Evolutionary conservation across 2,329 filamentous ascomycete genomes (phyloP).

Genomic region (Penicillium olsonii): DNA sequence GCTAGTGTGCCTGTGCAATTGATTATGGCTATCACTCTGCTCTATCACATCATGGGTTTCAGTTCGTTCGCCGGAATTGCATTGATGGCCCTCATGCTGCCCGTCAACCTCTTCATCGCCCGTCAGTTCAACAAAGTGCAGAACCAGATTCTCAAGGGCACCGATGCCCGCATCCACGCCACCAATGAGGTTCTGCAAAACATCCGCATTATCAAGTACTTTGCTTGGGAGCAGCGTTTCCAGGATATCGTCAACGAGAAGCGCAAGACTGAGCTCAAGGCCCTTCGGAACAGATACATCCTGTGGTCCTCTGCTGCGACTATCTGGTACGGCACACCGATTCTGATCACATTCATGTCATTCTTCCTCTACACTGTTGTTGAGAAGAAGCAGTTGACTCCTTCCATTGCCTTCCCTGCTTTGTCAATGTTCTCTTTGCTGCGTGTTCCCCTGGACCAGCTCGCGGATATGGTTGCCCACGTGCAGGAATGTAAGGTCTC

Average conservation of each 20-base stretch:
- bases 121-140: conserved; percentile 82
- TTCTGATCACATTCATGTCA: conserved; percentile 93
- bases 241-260: conserved; percentile 86
- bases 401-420: conserved; percentile 92
- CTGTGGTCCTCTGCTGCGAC: conserved; percentile 90
- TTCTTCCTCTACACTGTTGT: conserved; percentile 91
- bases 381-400: conserved; percentile 84
- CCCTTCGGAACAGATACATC: conserved; percentile 79
- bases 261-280: conserved; percentile 72
- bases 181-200: conserved; percentile 98
- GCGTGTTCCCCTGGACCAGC: conserved; percentile 87
- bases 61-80: conserved; percentile 92
- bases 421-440: conserved; percentile 94
- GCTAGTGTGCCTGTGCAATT: conserved; percentile 89
- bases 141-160: conserved; percentile 87
- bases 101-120: conserved; percentile 86
- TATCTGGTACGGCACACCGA: conserved; percentile 93
- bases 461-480: conserved; percentile 98
- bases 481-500: conserved; percentile 98
- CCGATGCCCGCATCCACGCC: conserved; percentile 91
- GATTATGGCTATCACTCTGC: conserved; percentile 72
- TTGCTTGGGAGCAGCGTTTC: conserved; percentile 96
- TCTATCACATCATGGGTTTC: conserved; percentile 87
- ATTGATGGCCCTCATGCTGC: conserved; percentile 85
- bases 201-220: conserved; percentile 98